Base-by-base conservation (phyloP, 2,329 filamentous ascomycete genomes). In the Cryphonectria parasitica region DNA sequence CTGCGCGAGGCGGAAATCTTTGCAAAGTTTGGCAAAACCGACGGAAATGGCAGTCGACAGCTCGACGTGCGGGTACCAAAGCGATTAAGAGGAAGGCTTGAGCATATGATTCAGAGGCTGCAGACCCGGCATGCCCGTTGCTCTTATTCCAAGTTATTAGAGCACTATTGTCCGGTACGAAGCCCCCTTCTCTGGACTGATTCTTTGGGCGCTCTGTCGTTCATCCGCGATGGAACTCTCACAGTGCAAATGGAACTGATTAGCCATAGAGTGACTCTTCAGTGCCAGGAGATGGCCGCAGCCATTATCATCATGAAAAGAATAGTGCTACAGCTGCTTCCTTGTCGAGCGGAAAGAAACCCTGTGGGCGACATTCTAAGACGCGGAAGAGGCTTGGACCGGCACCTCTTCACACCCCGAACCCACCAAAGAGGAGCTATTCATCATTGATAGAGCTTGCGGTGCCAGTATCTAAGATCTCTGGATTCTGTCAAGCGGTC, bases 401-500 rank as follows among this genome's bases (percentile, higher is more conserved):
- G 25, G 28, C 62, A 54, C 13, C 45, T 49, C 19, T 5, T 65
- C 43, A 36, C 61, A 19, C 70, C 73, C 36, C 19, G 65, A 19
- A 22, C 5, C 41, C 56, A 22, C 66, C 36, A 11, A 15, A 43
- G n/a, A 34, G 80, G 83, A 88, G 67, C 73, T 82, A 71, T 63
- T 75, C 80, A 19, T 83, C 83, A 17, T 82, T 96, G 61, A 89
- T 90, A 45, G 87, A 91, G 28, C 82, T 92, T 74, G 91, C 94
- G 1, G 93, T 90, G 22, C 87, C 92, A 0, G 74, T 83, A 3
- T 82, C 89, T 0, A 86, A 89, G 64, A 92, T 98, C 2, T 97
- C 95, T 4, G 91, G 93, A 0, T 98, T 97, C 77, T 97, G 94
- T 78, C 92, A 91, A 76, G 91, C 93, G 2, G 90, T 91, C 0